These are phyloP conservation scores for Phytopythium delawarense DNA, from an alignment of 352 stramenopile genomes.

Conservation along the genomic window DNA sequence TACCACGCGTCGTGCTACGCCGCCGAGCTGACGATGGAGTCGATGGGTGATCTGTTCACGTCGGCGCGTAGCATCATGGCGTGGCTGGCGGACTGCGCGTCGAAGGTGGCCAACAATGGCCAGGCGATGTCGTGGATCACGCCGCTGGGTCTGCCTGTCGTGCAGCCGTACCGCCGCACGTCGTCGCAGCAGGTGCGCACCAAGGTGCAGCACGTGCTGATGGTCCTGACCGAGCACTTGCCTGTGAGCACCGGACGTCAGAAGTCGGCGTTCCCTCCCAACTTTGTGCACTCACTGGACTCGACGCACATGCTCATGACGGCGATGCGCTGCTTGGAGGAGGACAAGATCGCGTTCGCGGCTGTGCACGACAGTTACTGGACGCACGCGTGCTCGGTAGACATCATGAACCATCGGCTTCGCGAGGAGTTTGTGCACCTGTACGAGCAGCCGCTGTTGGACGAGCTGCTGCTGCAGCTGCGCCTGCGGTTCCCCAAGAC, in stretches of 20 bases:
- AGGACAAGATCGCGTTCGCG: conserved; percentile 93
- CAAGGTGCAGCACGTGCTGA: conserved; percentile 87
- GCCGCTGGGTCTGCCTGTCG: conserved; percentile 96
- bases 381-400: conserved; percentile 94
- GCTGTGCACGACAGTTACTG: conserved; percentile 99
- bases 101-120: conserved; percentile 67
- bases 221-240: conserved; percentile 62
- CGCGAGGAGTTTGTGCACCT: conserved; percentile 96
- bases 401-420: conserved; percentile 94
- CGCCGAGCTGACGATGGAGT: conserved; percentile 94
- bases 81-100: conserved; percentile 71
- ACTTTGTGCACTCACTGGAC: conserved; percentile 99
- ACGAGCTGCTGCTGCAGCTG: conserved; percentile 92
- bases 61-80: conserved; percentile 95
- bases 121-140: conserved; percentile 99
- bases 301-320: conserved; percentile 99
- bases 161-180: conserved; percentile 96
- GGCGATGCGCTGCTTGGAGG: conserved; percentile 89
- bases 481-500: conserved; percentile 94
- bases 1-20: conserved; percentile 91
- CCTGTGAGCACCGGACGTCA: conserved; percentile 81
- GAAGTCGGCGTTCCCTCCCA: conserved; percentile 97
- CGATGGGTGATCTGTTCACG: conserved; percentile 96
- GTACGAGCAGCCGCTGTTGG: conserved; percentile 95
- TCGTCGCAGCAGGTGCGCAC: conserved; percentile 73